Evolutionary conservation across 2,329 filamentous ascomycete species (phyloP), one percentile per base, ranked within the genome.

Genomic region (Cadophora luteo-olivacea): DNA sequence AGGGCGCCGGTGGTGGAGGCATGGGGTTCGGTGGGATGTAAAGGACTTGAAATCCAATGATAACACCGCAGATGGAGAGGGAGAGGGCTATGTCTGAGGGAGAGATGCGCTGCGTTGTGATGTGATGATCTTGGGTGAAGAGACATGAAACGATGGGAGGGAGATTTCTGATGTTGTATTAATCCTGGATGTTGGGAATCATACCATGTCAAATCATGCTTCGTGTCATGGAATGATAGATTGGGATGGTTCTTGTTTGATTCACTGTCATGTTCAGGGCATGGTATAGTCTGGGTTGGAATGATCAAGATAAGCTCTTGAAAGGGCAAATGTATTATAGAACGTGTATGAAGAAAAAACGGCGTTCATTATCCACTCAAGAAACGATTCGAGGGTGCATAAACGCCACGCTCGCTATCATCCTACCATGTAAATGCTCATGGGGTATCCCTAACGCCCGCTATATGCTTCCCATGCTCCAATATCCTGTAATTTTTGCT

Each of bases 1-100:
- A 87, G 77, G 87, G 89, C 69, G 86, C 83, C 51, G 85, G 83
- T 45, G 82, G 81, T n/a, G 85, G 76, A 49, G 75, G 74, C 11
- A 81, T 83, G 70, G 86, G 85, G 32, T 82, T 88, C 71, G 83
- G 84, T 70, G 78, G 79, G 4, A 77, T 80, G 77, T 80, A 67
- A 81, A 49, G 16, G 29, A 24, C 5, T 29, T 29, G 25, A 24
- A 32, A 4, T 11, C 9, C 14, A 8, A 38, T 2, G 7, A 38
- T 38, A 9, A 11, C 5, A 29, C 36, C 9, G 36, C 8, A 45
- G 41, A 45, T 6, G 41, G 14, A 45, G 41, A 14, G 12, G 41
- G 24, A 9, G 36, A 14, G n/a, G n/a, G n/a, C n/a, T n/a, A n/a
- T n/a, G n/a, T n/a, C n/a, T n/a, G n/a, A n/a, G n/a, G n/a, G n/a